phyloP scores from a whole-genome alignment of 2,329 filamentous ascomycete species.

The Phialocephala sp. region DNA sequence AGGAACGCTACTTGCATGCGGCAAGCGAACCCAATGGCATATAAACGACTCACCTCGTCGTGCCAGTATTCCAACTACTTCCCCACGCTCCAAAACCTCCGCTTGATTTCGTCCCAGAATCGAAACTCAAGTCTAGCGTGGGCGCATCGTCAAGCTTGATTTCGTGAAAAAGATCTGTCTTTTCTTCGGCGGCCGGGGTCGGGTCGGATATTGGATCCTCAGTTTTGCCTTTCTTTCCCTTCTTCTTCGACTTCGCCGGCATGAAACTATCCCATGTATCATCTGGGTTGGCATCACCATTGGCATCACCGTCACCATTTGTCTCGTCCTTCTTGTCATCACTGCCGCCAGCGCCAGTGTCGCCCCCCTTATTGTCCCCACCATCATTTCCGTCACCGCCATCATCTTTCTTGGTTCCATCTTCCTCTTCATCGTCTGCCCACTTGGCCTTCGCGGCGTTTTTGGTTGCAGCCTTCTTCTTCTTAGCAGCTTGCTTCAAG shows the following conservation, averaged over 20 bases:
- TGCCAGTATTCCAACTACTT: conserved; percentile 62
- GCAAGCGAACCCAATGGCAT: conserved; percentile 7
- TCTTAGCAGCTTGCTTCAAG: conserved; percentile 60
- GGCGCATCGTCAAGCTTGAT: conserved; percentile 68
- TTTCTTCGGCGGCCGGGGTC: conserved; percentile 42
- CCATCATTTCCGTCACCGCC: conserved; percentile 44
- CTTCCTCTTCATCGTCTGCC: conserved; percentile 54
- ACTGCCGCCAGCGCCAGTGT: conserved; percentile 45
- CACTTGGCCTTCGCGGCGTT: conserved; percentile 52
- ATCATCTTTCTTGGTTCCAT: conserved; percentile 50
- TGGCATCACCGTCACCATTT: conserved; percentile 44
- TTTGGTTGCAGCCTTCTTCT: conserved; percentile 47
- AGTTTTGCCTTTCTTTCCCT: conserved; percentile 59
- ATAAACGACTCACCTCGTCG: conserved; percentile 31
- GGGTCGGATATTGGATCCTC: conserved; percentile 41
- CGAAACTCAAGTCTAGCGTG: conserved; percentile 61
- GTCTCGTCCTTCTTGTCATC: conserved; percentile 44
- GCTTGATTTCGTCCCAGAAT: conserved; percentile 50
- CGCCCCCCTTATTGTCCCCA: conserved; percentile 43
- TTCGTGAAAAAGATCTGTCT: conserved; percentile 65
- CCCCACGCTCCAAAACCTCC: conserved; percentile 63
- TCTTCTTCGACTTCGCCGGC: conserved; percentile 57
- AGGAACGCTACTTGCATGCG: conserved; percentile 4
- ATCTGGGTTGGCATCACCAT: conserved; percentile 48
- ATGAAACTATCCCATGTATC: conserved; percentile 59